Conservation (phyloP, 805 yeast genomes). For the Metschnikowia henanensis region DNA sequence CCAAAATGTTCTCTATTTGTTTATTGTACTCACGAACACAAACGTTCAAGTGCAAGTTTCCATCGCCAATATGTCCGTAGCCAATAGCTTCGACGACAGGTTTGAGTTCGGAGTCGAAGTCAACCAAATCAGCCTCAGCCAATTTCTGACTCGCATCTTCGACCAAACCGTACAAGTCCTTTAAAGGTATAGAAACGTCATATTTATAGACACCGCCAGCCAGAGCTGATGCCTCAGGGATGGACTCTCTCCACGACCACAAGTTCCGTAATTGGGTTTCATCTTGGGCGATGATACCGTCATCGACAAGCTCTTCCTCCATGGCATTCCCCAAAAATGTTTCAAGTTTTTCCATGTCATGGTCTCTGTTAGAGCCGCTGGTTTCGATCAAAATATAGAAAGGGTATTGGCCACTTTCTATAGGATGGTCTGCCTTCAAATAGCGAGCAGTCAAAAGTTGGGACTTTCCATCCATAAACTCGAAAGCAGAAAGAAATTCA, state of each 20-base stretch:
- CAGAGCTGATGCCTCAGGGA: constrained; percentile 84
- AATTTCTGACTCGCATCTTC: constrained; percentile 71
- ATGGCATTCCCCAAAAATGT: constrained; percentile 77
- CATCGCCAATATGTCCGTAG: constrained; percentile 98
- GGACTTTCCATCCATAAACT: constrained; percentile 81
- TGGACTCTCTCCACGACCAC: constrained; percentile 96
- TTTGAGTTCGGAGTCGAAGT: constrained; percentile 54
- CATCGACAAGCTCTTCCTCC: constrained; percentile 82
- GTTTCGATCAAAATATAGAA: constrained; percentile 93
- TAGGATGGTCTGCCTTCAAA: constrained; percentile 66
- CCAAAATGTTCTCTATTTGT: constrained; percentile 75
- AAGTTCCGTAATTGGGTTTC: constrained; percentile 79
- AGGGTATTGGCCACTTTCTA: constrained; percentile 74
- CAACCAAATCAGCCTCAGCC: constrained; percentile 54
- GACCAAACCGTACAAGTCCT: constrained; percentile 78
- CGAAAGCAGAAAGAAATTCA: constrained; percentile 90
- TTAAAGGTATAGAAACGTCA: constrained; percentile 89
- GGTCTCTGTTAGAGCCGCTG: constrained; percentile 92
- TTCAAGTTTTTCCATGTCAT: constrained; percentile 89
- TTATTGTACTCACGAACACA: constrained; percentile 82
- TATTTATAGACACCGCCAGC: constrained; percentile 97
- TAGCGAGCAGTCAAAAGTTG: constrained; percentile 64
- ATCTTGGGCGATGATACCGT: constrained; percentile 96
- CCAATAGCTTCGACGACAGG: constrained; percentile 93
- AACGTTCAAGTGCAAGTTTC: constrained; percentile 92